Evolutionary conservation across 306 rosid species (phyloP).

Genomic region (Sophora flavescens): DNA sequence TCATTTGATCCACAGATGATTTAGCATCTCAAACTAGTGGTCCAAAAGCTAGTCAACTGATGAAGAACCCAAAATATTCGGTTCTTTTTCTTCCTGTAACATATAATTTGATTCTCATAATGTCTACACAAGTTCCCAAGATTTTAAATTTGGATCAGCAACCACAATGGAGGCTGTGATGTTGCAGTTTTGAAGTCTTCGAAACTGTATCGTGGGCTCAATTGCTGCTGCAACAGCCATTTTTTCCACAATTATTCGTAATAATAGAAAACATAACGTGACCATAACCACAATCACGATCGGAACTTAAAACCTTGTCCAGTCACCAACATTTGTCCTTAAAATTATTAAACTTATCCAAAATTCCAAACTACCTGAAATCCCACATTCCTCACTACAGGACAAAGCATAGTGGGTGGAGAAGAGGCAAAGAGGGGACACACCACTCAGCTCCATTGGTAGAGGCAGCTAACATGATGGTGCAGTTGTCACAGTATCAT

Average conservation of each 20-base stretch:
- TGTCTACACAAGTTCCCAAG: not conserved
- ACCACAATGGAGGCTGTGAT: too few relatives aligned
- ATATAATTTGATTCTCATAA: constrained; percentile 5
- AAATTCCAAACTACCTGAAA: constrained; percentile 36
- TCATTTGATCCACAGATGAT: constrained; percentile 23
- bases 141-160: too few relatives aligned
- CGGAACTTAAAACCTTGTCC: too few relatives aligned
- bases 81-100: not conserved
- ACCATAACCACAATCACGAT: too few relatives aligned
- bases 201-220: too few relatives aligned
- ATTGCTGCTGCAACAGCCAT: too few relatives aligned
- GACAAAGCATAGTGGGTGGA: constrained; percentile 51
- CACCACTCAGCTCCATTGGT: constrained; percentile 42
- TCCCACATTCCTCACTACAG: constrained; percentile 37
- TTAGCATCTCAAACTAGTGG: constrained; percentile 31
- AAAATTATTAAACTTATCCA: constrained; percentile 29
- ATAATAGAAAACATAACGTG: too few relatives aligned
- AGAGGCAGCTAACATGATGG: constrained; percentile 59
- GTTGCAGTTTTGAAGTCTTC: too few relatives aligned
- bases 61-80: not conserved
- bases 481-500: constrained; percentile 45
- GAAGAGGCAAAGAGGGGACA: constrained; percentile 42
- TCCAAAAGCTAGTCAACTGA: constrained; percentile 31
- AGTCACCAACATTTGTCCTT: too few relatives aligned
- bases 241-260: too few relatives aligned